phyloP scores from a whole-genome alignment of 148 eudicot genomes.

The Agrostemma githago region DNA sequence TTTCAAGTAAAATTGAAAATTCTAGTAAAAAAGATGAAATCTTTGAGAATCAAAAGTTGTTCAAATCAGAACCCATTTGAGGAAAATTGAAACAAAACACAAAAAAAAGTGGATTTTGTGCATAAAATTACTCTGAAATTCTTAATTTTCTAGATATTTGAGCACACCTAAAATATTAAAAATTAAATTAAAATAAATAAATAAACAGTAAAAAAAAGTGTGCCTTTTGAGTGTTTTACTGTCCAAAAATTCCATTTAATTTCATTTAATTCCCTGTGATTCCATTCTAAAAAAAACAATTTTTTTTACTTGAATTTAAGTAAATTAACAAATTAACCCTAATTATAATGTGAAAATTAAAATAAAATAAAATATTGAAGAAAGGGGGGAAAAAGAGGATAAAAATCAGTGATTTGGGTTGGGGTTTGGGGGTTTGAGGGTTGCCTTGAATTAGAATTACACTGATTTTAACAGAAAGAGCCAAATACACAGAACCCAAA shows the following conservation, averaged over 20 bases:
- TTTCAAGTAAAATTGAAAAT: conserved; percentile 13
- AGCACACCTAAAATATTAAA: conserved; percentile 16
- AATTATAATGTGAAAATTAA: background rate
- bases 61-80: conserved; percentile 19
- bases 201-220: background rate
- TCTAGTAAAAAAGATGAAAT: conserved; percentile 17
- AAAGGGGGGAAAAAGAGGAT: conserved; percentile 18
- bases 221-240: conserved; percentile 29
- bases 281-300: conserved; percentile 10
- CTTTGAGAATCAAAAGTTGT: conserved; percentile 16
- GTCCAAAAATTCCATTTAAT: conserved; percentile 17
- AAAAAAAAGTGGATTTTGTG: conserved; percentile 25
- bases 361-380: background rate
- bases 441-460: conserved; percentile 8
- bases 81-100: conserved; percentile 22
- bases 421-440: background rate
- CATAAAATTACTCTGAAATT: conserved; percentile 35
- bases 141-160: conserved; percentile 55
- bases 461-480: conserved; percentile 37
- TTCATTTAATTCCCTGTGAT: conserved; percentile 10
- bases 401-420: conserved; percentile 17
- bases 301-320: background rate
- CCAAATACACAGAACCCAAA: conserved; percentile 48
- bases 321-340: background rate
- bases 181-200: background rate